A percentile compares a stretch with the other conserved stretches of the same genome.
These are phyloP conservation scores for Phaeotremella fagi DNA, from an alignment of 768 basidiomycete species.

Conservation along the genomic window DNA sequence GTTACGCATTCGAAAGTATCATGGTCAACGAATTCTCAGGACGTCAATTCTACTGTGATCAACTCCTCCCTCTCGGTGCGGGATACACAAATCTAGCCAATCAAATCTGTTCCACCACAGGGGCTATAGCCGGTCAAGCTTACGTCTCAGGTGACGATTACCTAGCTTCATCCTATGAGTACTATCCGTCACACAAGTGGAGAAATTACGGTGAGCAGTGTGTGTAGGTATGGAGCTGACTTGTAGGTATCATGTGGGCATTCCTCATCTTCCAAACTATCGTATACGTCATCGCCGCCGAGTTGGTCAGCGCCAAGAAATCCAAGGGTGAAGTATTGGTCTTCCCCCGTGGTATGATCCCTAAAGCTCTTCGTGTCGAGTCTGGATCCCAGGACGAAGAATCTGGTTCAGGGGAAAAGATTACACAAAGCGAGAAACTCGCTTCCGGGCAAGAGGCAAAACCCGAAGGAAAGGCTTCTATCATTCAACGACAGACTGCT, in stretches of 20 bases:
- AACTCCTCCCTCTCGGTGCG: conserved; percentile 42
- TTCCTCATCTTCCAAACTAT: conserved; percentile 39
- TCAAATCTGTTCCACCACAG: conserved; percentile 37
- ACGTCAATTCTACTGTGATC: conserved; percentile 53
- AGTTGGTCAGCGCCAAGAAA: conserved; percentile 42
- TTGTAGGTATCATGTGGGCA: conserved; percentile 40
- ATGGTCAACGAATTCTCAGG: conserved; percentile 85
- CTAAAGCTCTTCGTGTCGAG: conserved; percentile 22
- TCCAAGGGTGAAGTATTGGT: conserved; percentile 50
- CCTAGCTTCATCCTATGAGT: conserved; percentile 27
- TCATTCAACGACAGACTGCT: conserved; percentile 46
- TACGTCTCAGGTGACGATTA: conserved; percentile 45
- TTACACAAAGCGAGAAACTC: conserved; percentile 1
- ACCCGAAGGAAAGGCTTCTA: conserved; percentile 13
- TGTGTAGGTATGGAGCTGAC: background rate
- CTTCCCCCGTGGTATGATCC: conserved; percentile 44
- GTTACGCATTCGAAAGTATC: conserved; percentile 67
- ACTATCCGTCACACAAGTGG: conserved; percentile 43
- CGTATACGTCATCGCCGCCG: conserved; percentile 37
- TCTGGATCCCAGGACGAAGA: conserved; percentile 25
- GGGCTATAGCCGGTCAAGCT: conserved; percentile 33
- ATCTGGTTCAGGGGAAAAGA: conserved; percentile 9
- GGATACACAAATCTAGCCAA: conserved; percentile 32
- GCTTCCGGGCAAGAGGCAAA: conserved; percentile 3
- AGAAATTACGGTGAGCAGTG: conserved; percentile 40